Evolutionary conservation across 2,329 filamentous ascomycete species (phyloP), one percentile per base, ranked within the genome.

Genomic region (Alternaria conjuncta): DNA sequence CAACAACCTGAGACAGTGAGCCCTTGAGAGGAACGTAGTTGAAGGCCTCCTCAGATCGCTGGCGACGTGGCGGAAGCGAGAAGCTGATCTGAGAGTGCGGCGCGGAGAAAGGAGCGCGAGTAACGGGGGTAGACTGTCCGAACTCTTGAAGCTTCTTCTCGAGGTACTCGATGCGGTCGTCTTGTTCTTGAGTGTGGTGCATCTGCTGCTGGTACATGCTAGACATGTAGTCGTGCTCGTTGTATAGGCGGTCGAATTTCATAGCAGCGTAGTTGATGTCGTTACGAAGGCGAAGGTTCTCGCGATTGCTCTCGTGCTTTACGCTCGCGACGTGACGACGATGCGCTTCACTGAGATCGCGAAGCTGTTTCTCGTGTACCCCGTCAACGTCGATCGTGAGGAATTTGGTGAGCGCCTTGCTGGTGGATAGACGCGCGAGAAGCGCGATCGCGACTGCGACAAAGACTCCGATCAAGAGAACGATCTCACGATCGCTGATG

Each of bases 111-210:
- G 68, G 68, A 18, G 49, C n/a, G 6, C 23, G 44, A n/a, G 28
- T 18, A 6, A 21, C 13, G 5, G 44, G 56, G 13, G 57, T 58
- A 8, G 20, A 25, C 11, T 61, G 57, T 10, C 63, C 59, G 8
- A 57, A 61, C 54, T 79, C 76, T 36, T 69, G 63, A 2, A 78
- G 55, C 62, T 68, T 76, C 12, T 57, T 61, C 30, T 78, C 68
- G 18, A 80, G 70, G 11, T 78, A 76, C 4, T 59, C 50, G 51
- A 79, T 75, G 20, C 72, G 74, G n/a, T 65, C 63, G 21, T 73
- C 70, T 45, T 71, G 73, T 61, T 78, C 76, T 28, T 71, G 59
- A 21, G 54, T 60, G 32, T 25, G 28, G 47, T 57, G 69, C 44
- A 66, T 64, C 25, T 70, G 63, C 25, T 70, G 64, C 30, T 67